Evolutionary conservation across 139 green algal species (phyloP), one percentile per base, ranked within the genome.

Genomic region (Diplosphaera chodatii): DNA sequence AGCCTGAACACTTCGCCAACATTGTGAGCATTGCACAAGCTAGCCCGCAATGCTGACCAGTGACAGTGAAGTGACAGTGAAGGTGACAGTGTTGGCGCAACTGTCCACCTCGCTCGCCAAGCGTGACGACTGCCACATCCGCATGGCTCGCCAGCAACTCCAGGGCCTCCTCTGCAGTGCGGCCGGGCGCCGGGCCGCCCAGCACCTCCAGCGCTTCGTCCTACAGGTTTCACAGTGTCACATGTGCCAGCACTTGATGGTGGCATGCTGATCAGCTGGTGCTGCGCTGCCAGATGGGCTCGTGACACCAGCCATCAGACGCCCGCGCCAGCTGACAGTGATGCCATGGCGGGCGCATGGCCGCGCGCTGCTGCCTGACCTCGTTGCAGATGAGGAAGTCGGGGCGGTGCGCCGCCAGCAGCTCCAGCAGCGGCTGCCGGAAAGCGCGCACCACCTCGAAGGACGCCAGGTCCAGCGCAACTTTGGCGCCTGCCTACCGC

Each of bases 301-400:
- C n/a, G n/a, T n/a, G n/a, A n/a, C n/a, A n/a, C n/a, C n/a, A n/a
- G n/a, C n/a, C n/a, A n/a, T n/a, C n/a, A n/a, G n/a, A n/a, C n/a
- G n/a, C n/a, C n/a, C n/a, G n/a, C n/a, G n/a, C n/a, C n/a, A n/a
- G n/a, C n/a, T n/a, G n/a, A n/a, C n/a, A n/a, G n/a, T n/a, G n/a
- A n/a, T n/a, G n/a, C n/a, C n/a, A n/a, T n/a, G n/a, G n/a, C n/a
- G n/a, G n/a, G n/a, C n/a, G n/a, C n/a, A n/a, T n/a, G n/a, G n/a
- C n/a, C n/a, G n/a, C n/a, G n/a, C n/a, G n/a, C n/a, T n/a, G n/a
- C n/a, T n/a, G n/a, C n/a, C 37, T 48, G 8, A 80, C 80, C 80
- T 92, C 87, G 63, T 92, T 92, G 66, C 82, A 90, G 56, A 92
- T 84, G 68, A 71, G 81, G n/a, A 76, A 74, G 22, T 80, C 63